phyloP scores from a whole-genome alignment of 169 alveolate genomes.

The Cryptosporidium tyzzeri region DNA sequence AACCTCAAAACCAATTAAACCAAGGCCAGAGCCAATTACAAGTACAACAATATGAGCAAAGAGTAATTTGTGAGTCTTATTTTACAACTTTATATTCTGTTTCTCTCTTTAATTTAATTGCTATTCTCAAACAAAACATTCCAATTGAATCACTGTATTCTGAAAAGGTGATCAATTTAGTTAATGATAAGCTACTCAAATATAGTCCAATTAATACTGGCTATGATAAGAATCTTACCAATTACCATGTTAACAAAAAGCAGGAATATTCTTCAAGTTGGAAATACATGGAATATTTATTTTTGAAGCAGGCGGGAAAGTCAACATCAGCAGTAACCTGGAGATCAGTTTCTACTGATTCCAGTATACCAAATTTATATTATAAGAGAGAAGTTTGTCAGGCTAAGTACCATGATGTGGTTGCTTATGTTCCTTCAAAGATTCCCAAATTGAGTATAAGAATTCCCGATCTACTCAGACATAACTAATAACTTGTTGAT shows the following conservation, averaged over 20 bases:
- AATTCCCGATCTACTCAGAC: conserved; percentile 35
- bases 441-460: conserved; percentile 33
- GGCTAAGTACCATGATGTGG: conserved; percentile 4
- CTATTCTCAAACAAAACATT: neutral
- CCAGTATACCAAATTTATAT: conserved; percentile 18
- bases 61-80: conserved; percentile 36
- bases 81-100: conserved; percentile 30
- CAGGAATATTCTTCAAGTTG: conserved; percentile 22
- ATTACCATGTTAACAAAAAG: conserved; percentile 28
- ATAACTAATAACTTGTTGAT: neutral
- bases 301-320: neutral
- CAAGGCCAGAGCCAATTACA: neutral
- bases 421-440: conserved; percentile 38
- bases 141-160: neutral
- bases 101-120: conserved; percentile 3
- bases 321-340: conserved; percentile 29
- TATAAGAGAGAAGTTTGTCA: neutral
- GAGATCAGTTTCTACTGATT: conserved; percentile 37
- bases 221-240: conserved; percentile 6
- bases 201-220: conserved; percentile 38
- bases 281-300: conserved; percentile 29
- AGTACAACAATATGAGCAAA: neutral
- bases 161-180: conserved; percentile 12
- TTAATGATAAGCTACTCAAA: conserved; percentile 17
- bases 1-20: neutral